A percentile compares a stretch with the other conserved stretches of the same genome.
Conservation (phyloP, 345 rosid species). For the Corymbia maculata region DNA sequence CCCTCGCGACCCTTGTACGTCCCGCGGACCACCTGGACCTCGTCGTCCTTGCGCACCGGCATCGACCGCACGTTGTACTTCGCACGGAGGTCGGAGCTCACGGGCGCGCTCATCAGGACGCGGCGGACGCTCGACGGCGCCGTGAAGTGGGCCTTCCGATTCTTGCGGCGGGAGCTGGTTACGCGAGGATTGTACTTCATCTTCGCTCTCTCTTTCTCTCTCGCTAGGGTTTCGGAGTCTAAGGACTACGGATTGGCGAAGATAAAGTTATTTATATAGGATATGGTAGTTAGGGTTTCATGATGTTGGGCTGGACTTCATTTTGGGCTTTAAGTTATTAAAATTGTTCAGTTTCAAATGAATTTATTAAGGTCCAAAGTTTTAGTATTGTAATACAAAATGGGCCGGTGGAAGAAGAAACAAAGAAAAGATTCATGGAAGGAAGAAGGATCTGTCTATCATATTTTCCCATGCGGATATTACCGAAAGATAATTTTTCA, state of each 20-base stretch:
- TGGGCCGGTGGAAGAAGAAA: background rate
- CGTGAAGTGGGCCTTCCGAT: conserved; percentile 12
- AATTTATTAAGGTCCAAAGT: background rate
- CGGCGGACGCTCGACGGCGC: conserved; percentile 15
- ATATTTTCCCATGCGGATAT: background rate
- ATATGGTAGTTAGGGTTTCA: background rate
- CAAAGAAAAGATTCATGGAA: background rate
- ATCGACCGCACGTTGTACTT: conserved; percentile 2
- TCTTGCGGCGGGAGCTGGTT: conserved; percentile 15
- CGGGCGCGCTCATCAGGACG: conserved; percentile 10
- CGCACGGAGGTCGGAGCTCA: conserved; percentile 6
- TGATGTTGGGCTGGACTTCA: background rate
- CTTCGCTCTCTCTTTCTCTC: background rate
- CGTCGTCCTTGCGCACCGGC: conserved; percentile 17
- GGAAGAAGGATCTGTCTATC: background rate
- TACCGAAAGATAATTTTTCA: background rate
- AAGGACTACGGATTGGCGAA: too few relatives aligned
- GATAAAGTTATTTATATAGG: background rate
- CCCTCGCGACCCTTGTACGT: conserved; percentile 13
- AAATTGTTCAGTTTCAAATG: too few relatives aligned
- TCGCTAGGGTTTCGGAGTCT: background rate
- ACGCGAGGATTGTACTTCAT: conserved; percentile 14
- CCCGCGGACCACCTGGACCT: conserved; percentile 9
- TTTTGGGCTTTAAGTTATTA: background rate
- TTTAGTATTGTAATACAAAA: background rate